Evolutionary conservation across 306 rosid species (phyloP).

Genomic region (Prunus padus): DNA sequence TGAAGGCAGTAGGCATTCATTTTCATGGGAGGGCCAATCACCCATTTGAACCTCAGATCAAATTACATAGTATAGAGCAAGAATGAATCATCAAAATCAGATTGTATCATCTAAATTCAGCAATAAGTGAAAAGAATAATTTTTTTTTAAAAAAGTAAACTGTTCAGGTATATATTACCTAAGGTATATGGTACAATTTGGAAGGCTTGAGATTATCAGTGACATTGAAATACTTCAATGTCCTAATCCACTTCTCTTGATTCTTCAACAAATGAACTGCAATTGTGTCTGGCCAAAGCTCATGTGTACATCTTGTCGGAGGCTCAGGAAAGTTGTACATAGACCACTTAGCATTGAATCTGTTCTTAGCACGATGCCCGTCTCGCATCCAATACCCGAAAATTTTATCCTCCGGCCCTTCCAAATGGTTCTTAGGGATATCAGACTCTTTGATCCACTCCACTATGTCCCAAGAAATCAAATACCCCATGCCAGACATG

Average conservation of each 20-base stretch:
- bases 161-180: background rate
- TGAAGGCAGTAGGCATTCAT: background rate
- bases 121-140: background rate
- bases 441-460: slow-evolving; percentile 80
- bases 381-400: slow-evolving; percentile 82
- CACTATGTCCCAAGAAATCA: slow-evolving; percentile 88
- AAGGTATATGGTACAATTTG: slow-evolving; percentile 71
- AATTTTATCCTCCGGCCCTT: slow-evolving; percentile 80
- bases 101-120: background rate
- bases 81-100: slow-evolving; percentile 11
- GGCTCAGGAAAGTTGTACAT: slow-evolving; percentile 96
- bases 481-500: slow-evolving; percentile 98
- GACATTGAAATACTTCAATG: slow-evolving; percentile 66
- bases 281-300: slow-evolving; percentile 71
- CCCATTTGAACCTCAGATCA: background rate
- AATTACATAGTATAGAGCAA: background rate
- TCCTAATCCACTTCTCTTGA: slow-evolving; percentile 74
- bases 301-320: slow-evolving; percentile 65
- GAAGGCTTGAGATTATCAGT: slow-evolving; percentile 63
- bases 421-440: slow-evolving; percentile 65
- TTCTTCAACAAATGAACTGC: slow-evolving; percentile 97
- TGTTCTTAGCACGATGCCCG: slow-evolving; percentile 55
- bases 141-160: too few species aligned
- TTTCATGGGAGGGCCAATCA: background rate
- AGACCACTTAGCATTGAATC: slow-evolving; percentile 89